Evolutionary conservation across 108 stramenopile genomes (phyloP).

Genomic region (Phaeodactylum tricornutum): DNA sequence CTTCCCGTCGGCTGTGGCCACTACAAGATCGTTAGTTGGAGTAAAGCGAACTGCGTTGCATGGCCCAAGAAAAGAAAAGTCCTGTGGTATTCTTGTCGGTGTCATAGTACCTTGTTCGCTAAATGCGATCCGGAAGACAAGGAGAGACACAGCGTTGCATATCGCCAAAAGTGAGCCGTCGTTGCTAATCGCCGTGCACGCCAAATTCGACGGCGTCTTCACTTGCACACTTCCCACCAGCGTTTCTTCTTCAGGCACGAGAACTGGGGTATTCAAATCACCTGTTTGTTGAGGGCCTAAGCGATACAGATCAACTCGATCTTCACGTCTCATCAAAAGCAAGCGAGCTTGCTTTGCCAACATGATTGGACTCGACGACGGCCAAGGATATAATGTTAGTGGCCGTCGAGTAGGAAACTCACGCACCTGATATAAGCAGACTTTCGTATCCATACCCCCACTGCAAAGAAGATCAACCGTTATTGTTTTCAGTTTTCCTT

Average conservation of each 20-base stretch:
- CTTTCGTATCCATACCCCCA: conserved; percentile 83
- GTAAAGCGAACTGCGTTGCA: not conserved
- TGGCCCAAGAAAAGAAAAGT: not conserved
- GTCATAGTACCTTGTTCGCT: conserved; percentile 18
- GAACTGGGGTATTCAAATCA: conserved; percentile 6
- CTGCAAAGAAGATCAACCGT: conserved; percentile 63
- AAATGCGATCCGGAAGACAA: conserved; percentile 32
- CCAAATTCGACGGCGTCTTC: conserved; percentile 39
- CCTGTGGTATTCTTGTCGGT: not conserved
- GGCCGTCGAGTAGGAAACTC: conserved; percentile 57
- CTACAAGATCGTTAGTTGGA: not conserved
- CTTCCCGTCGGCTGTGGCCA: not conserved
- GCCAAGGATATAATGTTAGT: conserved; percentile 66
- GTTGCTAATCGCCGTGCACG: conserved; percentile 34
- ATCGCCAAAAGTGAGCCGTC: conserved; percentile 47
- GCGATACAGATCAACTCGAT: conserved; percentile 50
- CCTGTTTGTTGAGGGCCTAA: conserved; percentile 9
- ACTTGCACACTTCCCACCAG: conserved; percentile 51
- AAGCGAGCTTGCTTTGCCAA: conserved; percentile 34
- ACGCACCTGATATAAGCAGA: conserved; percentile 65
- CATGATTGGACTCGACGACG: conserved; percentile 41
- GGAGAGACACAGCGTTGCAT: conserved; percentile 29
- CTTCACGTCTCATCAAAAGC: conserved; percentile 40
- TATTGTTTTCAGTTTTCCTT: conserved; percentile 3
- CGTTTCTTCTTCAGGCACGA: conserved; percentile 36